Percentiles rank a stretch among this genome's conserved stretches.
These are phyloP conservation scores for Scenedesmus sp. DNA, from an alignment of 163 green algal genomes.

Conservation along the genomic window DNA sequence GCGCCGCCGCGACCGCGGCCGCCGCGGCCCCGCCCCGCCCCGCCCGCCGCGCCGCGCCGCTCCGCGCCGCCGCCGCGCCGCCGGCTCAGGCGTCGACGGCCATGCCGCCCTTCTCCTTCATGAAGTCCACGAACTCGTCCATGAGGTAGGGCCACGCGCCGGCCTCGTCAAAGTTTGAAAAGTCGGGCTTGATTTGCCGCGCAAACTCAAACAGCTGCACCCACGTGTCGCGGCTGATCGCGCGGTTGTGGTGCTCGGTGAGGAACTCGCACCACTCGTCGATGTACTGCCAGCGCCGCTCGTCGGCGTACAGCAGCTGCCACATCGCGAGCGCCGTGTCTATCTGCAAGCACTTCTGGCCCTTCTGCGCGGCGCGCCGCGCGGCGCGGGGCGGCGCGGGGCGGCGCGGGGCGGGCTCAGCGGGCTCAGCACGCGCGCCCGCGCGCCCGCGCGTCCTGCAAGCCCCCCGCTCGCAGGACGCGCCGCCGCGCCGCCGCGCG, in stretches of 20 bases:
- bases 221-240: slow-evolving; percentile 94
- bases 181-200: slow-evolving; percentile 81
- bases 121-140: slow-evolving; percentile 60
- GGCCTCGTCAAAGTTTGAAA: slow-evolving; percentile 91
- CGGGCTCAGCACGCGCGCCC: background rate
- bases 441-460: background rate
- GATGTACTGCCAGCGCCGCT: slow-evolving; percentile 77
- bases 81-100: slow-evolving; percentile 25
- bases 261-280: slow-evolving; percentile 91
- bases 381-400: background rate
- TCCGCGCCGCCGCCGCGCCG: background rate
- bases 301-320: slow-evolving; percentile 72
- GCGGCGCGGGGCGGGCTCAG: background rate
- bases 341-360: slow-evolving; percentile 93
- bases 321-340: slow-evolving; percentile 91
- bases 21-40: background rate
- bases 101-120: slow-evolving; percentile 43
- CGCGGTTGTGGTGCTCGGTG: slow-evolving; percentile 82
- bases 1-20: background rate
- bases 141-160: slow-evolving; percentile 91
- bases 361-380: slow-evolving; percentile 66
- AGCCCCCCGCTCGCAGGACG: background rate
- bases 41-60: background rate
- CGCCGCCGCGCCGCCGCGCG: no score
- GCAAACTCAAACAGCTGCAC: slow-evolving; percentile 92